These are phyloP conservation scores for Eimeria sp. DNA, from an alignment of 169 alveolate genomes.

Conservation along the genomic window DNA sequence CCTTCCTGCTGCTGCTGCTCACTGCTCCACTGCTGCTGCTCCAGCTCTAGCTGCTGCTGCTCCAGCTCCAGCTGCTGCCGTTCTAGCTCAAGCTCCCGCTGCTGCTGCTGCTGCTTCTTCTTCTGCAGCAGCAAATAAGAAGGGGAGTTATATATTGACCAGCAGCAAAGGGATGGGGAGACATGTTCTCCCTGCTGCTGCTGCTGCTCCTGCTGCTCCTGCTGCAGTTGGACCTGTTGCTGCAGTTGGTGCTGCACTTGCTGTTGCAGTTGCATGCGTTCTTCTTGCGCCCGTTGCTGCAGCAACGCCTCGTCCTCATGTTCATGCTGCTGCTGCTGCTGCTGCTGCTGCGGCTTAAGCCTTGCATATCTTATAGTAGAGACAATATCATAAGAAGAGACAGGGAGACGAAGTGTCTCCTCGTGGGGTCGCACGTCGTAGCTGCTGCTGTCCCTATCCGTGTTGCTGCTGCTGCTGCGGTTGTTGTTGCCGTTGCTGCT, in stretches of 20 bases:
- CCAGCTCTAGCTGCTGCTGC: background rate
- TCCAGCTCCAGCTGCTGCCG: background rate
- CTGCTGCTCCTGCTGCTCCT: too few species aligned
- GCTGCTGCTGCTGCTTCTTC: slow-evolving; percentile 45
- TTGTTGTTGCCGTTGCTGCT: background rate
- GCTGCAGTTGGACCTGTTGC: too few species aligned
- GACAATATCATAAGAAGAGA: background rate
- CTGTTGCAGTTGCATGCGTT: background rate
- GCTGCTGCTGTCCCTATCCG: slow-evolving; percentile 10
- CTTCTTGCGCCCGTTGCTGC: slow-evolving; percentile 5
- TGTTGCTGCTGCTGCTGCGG: slow-evolving; percentile 51
- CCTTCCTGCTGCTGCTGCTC: slow-evolving; percentile 25
- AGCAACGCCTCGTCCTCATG: too few species aligned
- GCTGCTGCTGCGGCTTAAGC: slow-evolving; percentile 44
- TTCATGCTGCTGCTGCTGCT: slow-evolving; percentile 65
- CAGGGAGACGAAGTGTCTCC: slow-evolving; percentile 18
- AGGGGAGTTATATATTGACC: background rate
- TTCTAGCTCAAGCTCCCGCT: too few species aligned
- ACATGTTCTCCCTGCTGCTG: too few species aligned
- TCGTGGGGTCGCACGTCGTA: background rate
- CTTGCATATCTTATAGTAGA: background rate
- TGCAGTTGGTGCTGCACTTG: background rate
- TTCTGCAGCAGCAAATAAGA: background rate
- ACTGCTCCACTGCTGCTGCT: slow-evolving; percentile 2
- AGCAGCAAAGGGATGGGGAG: too few species aligned